These are phyloP conservation scores for Volvox reticuliferus DNA, from an alignment of 139 green algal genomes.

Conservation along the genomic window DNA sequence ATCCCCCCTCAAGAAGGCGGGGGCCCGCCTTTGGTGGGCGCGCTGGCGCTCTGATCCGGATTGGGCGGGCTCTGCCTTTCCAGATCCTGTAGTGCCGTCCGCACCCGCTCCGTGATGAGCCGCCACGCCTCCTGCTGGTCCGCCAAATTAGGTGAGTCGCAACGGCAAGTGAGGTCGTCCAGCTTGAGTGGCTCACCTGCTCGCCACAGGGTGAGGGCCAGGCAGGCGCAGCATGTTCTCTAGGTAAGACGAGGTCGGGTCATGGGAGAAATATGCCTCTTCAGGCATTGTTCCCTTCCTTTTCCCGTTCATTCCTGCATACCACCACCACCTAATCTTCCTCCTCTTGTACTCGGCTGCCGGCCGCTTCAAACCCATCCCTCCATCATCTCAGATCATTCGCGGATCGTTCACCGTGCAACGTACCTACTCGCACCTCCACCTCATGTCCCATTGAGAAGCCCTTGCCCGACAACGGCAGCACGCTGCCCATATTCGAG, in stretches of 20 bases:
- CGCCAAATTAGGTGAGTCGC: conserved; percentile 36
- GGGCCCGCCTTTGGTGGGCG: background rate
- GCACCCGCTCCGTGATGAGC: conserved; percentile 75
- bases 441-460: conserved; percentile 47
- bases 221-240: too few species aligned
- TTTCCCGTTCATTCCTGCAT: background rate
- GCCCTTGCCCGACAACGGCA: conserved; percentile 69
- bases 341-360: background rate
- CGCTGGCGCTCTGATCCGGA: conserved; percentile 26
- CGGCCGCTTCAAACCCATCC: background rate
- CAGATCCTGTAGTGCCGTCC: conserved; percentile 64
- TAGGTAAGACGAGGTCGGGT: too few species aligned
- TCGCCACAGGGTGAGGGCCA: too few species aligned
- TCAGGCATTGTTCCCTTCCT: too few species aligned
- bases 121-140: conserved; percentile 52
- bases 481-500: conserved; percentile 80
- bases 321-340: background rate
- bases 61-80: conserved; percentile 69
- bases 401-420: background rate
- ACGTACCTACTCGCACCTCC: conserved; percentile 12
- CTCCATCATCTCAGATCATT: background rate
- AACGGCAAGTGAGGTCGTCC: conserved; percentile 67
- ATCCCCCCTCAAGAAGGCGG: background rate
- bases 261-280: too few species aligned
- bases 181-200: conserved; percentile 82